These are phyloP conservation scores for Ceratocystis papillata DNA, from an alignment of 2,329 filamentous ascomycete genomes.

Conservation along the genomic window DNA sequence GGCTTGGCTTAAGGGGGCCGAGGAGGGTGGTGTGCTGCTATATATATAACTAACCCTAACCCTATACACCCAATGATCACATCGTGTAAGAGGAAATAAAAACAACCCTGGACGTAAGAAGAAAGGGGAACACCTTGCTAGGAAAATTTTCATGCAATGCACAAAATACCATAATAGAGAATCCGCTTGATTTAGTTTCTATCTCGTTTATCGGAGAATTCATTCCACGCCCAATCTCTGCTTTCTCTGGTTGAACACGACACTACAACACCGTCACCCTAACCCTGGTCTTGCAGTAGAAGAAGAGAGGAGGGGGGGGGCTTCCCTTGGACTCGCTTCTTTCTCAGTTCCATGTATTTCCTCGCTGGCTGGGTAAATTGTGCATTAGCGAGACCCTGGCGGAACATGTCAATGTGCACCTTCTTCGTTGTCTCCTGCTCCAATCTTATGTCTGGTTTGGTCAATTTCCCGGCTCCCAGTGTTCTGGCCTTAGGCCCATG, in stretches of 20 bases:
- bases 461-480: background rate
- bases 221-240: background rate
- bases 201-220: constrained; percentile 12
- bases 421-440: background rate
- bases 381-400: background rate
- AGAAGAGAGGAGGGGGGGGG: too few relatives aligned
- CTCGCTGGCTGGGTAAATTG: background rate
- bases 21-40: too few relatives aligned
- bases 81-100: too few relatives aligned
- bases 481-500: background rate
- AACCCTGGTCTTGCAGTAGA: background rate
- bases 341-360: background rate
- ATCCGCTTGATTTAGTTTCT: background rate
- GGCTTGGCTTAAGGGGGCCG: background rate
- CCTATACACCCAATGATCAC: too few relatives aligned
- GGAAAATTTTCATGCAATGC: too few relatives aligned
- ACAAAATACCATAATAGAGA: too few relatives aligned
- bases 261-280: background rate
- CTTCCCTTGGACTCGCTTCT: background rate
- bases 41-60: too few relatives aligned
- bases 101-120: too few relatives aligned
- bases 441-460: background rate
- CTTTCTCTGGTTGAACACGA: background rate
- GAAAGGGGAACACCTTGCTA: too few relatives aligned
- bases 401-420: background rate